Evolutionary conservation across 805 yeast species (phyloP).

Genomic region (Phaffomyces thermotolerans): DNA sequence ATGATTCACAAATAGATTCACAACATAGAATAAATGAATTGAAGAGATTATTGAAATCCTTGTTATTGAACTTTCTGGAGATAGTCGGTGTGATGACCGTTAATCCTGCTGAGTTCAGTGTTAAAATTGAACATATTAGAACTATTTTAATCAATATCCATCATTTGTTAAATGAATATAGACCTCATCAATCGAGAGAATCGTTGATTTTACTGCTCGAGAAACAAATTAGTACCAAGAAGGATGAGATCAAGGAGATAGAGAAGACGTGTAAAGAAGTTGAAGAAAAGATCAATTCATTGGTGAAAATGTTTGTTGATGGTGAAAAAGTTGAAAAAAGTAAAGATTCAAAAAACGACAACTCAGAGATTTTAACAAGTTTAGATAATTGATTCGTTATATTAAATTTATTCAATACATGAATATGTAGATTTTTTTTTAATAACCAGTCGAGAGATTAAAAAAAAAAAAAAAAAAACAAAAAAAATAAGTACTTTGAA

Average conservation of each 20-base stretch:
- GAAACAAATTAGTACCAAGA: slow-evolving; percentile 61
- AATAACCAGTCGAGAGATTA: too few species aligned
- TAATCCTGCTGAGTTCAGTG: slow-evolving; percentile 57
- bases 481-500: not conserved
- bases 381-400: too few species aligned
- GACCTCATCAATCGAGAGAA: slow-evolving; percentile 94
- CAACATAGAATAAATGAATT: slow-evolving; percentile 50
- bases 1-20: slow-evolving; percentile 4
- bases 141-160: slow-evolving; percentile 82
- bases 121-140: slow-evolving; percentile 72
- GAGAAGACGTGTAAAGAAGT: slow-evolving; percentile 35
- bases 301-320: slow-evolving; percentile 26
- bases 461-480: not conserved
- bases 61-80: slow-evolving; percentile 74
- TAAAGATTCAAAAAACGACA: too few species aligned
- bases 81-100: slow-evolving; percentile 69
- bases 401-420: too few species aligned
- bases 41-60: slow-evolving; percentile 70
- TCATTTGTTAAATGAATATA: slow-evolving; percentile 82
- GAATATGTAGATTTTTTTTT: too few species aligned
- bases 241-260: slow-evolving; percentile 41
- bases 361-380: too few species aligned
- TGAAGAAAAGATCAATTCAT: slow-evolving; percentile 27
- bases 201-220: slow-evolving; percentile 68
- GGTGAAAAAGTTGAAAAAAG: slow-evolving; percentile 5